These are phyloP conservation scores for Penicillium sp. DNA, from an alignment of 2,329 filamentous ascomycete genomes.

Conservation along the genomic window DNA sequence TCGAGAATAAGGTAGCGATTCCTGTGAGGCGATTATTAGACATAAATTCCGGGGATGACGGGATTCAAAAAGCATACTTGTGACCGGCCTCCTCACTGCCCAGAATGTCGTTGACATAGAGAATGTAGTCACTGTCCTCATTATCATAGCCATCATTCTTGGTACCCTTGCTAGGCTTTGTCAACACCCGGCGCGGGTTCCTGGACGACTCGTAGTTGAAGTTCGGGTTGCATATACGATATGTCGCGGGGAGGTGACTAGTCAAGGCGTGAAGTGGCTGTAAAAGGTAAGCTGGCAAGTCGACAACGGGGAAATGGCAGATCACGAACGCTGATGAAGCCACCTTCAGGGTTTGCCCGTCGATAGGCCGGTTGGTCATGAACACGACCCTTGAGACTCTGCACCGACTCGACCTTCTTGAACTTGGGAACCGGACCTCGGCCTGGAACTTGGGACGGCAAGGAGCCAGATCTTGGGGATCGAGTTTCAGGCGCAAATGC, in stretches of 20 bases:
- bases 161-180: constrained; percentile 95
- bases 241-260: constrained; percentile 87
- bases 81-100: constrained; percentile 97
- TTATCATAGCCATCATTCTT: constrained; percentile 99
- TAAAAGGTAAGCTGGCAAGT: constrained; percentile 13
- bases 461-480: constrained; percentile 48
- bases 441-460: constrained; percentile 41
- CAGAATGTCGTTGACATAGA: constrained; percentile 98
- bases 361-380: constrained; percentile 87
- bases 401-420: constrained; percentile 69
- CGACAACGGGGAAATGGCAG: neutral
- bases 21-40: constrained; percentile 44
- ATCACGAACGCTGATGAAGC: constrained; percentile 86
- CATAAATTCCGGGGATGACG: constrained; percentile 4
- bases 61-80: constrained; percentile 62
- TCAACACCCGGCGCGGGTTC: constrained; percentile 91
- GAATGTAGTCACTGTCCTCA: constrained; percentile 97
- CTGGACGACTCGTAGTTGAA: constrained; percentile 99
- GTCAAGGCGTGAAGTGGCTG: constrained; percentile 95
- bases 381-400: constrained; percentile 78
- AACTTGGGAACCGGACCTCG: constrained; percentile 84
- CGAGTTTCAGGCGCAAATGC: constrained; percentile 58
- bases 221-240: constrained; percentile 94
- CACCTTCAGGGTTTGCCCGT: constrained; percentile 91
- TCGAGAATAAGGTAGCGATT: constrained; percentile 97